Evolutionary conservation across 306 rosid genomes (phyloP), one percentile per base, ranked within the genome.

Genomic region (Nissolia schottii): DNA sequence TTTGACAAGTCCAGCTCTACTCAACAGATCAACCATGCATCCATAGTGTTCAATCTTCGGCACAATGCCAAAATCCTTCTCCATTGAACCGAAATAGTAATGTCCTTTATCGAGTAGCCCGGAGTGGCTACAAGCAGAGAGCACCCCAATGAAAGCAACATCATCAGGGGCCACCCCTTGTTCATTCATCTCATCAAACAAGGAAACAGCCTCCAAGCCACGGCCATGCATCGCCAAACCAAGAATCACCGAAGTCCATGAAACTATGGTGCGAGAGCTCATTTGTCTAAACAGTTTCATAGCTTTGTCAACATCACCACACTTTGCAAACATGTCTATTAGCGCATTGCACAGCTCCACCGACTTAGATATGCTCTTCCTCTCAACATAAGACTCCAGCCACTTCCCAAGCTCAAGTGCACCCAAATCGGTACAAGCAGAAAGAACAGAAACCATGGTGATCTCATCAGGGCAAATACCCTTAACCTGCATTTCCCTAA

Each of bases 341-440:
- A 93, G 70, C 5, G 93, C 98, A 59, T 93, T 93, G 11, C 85
- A 83, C n/a, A 93, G 90, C 85, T 84, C 93, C 69, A 76, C 90
- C 19, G 84, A 71, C 74, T 81, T 89, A 3, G 53, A 78, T 49
- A 93, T 79, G 55, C 80, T 77, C 57, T 78, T 84, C 81, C 79
- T 83, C 41, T 84, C 85, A 78, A 93, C 65, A 58, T 80, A 90
- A 57, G 90, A 84, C 74, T 93, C 98, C 19, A 89, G 65, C 98
- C 98, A 93, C 78, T 88, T 93, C 79, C 97, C 98, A 14, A 93
- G 85, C 80, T 90, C 97, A 50, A 93, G 93, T 12, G 97, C 97
- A 11, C 97, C 97, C 69, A 87, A 81, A 78, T 88, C 85, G 4
- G 92, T 78, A 79, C 98, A 90, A 0, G 98, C 98, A 51, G 97